These are phyloP conservation scores for Pseudopithomyces chartarum DNA, from an alignment of 2,329 filamentous ascomycete species.

Conservation along the genomic window DNA sequence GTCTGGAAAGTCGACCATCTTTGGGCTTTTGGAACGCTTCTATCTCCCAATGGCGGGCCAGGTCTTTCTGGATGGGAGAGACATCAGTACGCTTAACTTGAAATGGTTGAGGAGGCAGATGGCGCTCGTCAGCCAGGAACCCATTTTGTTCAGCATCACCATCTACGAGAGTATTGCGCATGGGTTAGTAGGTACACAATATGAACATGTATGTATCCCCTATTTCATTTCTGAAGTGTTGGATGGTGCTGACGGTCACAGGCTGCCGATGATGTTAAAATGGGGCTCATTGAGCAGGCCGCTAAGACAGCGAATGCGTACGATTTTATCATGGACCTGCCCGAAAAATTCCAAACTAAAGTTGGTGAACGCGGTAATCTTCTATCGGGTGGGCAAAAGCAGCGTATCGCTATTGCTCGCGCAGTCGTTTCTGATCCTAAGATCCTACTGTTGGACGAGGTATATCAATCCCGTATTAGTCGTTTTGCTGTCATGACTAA, in stretches of 20 bases:
- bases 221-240: too few species aligned
- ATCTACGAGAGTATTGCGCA: conserved; percentile 91
- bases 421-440: conserved; percentile 91
- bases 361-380: conserved; percentile 95
- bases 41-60: conserved; percentile 85
- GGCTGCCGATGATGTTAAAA: conserved; percentile 66
- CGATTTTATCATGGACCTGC: conserved; percentile 81
- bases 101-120: conserved; percentile 92
- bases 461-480: too few species aligned
- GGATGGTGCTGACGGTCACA: too few species aligned
- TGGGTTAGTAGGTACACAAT: conserved; percentile 82
- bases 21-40: conserved; percentile 91
- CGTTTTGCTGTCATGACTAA: too few species aligned
- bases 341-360: conserved; percentile 89
- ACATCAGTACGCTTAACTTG: conserved; percentile 81
- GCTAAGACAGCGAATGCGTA: conserved; percentile 93
- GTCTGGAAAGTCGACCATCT: conserved; percentile 92
- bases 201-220: conserved; percentile 63
- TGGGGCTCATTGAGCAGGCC: conserved; percentile 75
- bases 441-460: conserved; percentile 91
- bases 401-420: conserved; percentile 91
- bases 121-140: conserved; percentile 90
- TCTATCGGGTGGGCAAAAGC: conserved; percentile 93
- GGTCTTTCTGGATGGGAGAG: conserved; percentile 80
- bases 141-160: conserved; percentile 84